Evolutionary conservation across 192 early-diverging fungal species (phyloP), one percentile per base, ranked within the genome.

Genomic region (Linderina pennispora): DNA sequence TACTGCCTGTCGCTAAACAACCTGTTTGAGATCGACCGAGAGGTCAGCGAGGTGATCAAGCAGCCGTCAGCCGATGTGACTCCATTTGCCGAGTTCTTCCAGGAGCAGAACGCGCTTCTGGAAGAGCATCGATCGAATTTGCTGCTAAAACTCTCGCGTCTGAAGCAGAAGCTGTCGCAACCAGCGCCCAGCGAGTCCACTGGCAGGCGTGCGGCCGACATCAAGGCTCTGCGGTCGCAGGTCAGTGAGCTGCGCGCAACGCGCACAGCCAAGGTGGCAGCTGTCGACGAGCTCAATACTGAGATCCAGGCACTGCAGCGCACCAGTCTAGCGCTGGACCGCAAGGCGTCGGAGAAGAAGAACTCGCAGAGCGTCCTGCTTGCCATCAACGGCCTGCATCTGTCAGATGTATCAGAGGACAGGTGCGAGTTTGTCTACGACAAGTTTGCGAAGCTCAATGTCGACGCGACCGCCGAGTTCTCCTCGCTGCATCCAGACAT

Each of bases 381-480:
- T 40, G 61, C 68, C 1, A 59, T 71, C 28, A 71, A 71, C 32
- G 68, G 68, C 9, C 48, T 71, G 2, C 52, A 60, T 43, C 55
- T 62, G 19, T 42, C 48, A 0, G 63, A 59, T 2, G 56, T 45
- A 16, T 33, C 43, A n/a, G 53, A 55, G 13, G 52, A 55, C 15
- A 31, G 51, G 10, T 71, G 68, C 36, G 61, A 64, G 43, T 71
- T 71, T 60, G 48, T 64, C 5, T 71, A 71, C 35, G 68, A 71
- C 43, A 47, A 26, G 36, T 71, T 64, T 20, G 19, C 61, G 21
- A 64, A 64, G 31, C 48, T 71, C 1, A 55, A 60, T 18, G 24
- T 71, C 22, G 68, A 55, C 31, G 40, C 40, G 10, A 35, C 61
- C 3, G 68, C 61, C 1, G 61, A 71, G 37, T 64, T 71, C 24